Conservation (phyloP, 306 rosid species). For the Glycine soja region DNA sequence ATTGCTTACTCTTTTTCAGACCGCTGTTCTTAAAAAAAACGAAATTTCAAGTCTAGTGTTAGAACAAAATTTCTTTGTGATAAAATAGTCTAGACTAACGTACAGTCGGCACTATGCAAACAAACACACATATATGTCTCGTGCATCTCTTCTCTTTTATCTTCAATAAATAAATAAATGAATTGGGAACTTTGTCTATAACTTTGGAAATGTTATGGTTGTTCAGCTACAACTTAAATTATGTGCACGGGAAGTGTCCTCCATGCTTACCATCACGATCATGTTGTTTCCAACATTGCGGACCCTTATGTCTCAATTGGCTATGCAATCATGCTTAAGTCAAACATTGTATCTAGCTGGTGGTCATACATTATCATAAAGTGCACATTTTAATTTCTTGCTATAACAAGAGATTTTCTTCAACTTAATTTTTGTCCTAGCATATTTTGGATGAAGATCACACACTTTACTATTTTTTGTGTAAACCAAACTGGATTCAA, state of each 20-base stretch:
- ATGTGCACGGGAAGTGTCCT: slow-evolving; percentile 55
- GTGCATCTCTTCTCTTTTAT: background rate
- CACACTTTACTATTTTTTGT: background rate
- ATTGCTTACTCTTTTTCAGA: slow-evolving; percentile 38
- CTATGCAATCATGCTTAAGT: slow-evolving; percentile 41
- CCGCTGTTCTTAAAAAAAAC: slow-evolving; percentile 4
- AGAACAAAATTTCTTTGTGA: slow-evolving; percentile 32
- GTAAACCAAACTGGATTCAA: slow-evolving; percentile 13
- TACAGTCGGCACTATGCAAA: background rate
- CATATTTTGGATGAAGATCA: slow-evolving; percentile 32
- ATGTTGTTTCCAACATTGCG: slow-evolving; percentile 58
- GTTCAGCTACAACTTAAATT: slow-evolving; percentile 51
- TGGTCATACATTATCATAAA: slow-evolving; percentile 31
- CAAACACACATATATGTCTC: slow-evolving; percentile 2
- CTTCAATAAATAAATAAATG: background rate
- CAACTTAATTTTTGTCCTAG: slow-evolving; percentile 35
- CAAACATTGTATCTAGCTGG: slow-evolving; percentile 45
- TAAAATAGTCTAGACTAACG: background rate
- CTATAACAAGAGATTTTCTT: slow-evolving; percentile 35
- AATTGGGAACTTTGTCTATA: slow-evolving; percentile 32
- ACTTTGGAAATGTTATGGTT: slow-evolving; percentile 50
- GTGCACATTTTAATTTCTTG: no score
- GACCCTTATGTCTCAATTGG: slow-evolving; percentile 57
- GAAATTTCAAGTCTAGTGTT: slow-evolving; percentile 10
- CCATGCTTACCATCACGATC: slow-evolving; percentile 59